Evolutionary conservation across 306 rosid species (phyloP).

Genomic region (Biancaea sappan): DNA sequence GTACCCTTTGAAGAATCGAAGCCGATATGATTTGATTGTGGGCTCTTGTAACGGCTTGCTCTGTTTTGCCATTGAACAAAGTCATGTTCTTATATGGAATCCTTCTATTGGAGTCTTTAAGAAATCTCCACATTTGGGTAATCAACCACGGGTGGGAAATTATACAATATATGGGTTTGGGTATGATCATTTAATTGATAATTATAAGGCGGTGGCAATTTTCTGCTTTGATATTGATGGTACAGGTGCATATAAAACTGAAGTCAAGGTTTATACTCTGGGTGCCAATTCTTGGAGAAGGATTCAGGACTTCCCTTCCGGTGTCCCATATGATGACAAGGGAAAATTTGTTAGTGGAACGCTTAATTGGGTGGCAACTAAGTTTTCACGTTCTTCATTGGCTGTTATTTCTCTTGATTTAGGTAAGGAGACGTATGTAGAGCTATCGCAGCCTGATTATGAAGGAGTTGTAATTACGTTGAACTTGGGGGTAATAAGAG

Average conservation of each 20-base stretch:
- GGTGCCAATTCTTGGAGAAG: constrained; percentile 33
- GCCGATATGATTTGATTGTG: constrained; percentile 9
- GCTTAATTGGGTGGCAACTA: constrained; percentile 33
- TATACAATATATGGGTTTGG: constrained; percentile 36
- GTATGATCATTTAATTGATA: constrained; percentile 26
- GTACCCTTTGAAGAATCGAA: neutral
- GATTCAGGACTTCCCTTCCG: constrained; percentile 31
- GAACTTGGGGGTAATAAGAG: constrained; percentile 22
- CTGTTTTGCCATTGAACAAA: neutral
- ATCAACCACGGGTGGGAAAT: neutral
- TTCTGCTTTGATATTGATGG: neutral
- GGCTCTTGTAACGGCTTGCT: constrained; percentile 46
- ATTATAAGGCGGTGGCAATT: constrained; percentile 39
- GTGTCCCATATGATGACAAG: neutral
- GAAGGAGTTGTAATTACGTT: neutral
- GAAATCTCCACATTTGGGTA: constrained; percentile 10
- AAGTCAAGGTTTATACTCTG: constrained; percentile 29
- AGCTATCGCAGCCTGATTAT: constrained; percentile 36
- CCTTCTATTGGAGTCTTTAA: constrained; percentile 32
- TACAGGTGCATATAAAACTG: neutral
- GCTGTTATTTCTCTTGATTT: constrained; percentile 42
- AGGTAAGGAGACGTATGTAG: constrained; percentile 36
- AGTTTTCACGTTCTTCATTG: neutral
- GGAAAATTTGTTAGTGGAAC: constrained; percentile 43
- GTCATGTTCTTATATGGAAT: constrained; percentile 26